These are phyloP conservation scores for Colletotrichum sp. DNA, from an alignment of 2,329 filamentous ascomycete genomes.

Conservation along the genomic window DNA sequence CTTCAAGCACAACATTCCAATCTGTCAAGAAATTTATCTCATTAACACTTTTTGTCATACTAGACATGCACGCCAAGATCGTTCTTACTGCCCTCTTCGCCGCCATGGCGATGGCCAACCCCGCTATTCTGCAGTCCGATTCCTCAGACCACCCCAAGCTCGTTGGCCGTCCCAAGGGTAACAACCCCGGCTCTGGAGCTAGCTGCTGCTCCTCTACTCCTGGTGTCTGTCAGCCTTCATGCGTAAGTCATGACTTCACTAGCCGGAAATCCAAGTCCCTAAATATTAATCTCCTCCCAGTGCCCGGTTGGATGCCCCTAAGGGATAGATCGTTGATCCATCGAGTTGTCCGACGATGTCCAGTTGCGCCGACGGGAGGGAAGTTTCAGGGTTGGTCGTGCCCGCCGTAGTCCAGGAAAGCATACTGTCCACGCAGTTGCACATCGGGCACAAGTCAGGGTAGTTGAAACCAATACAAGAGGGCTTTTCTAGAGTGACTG, in stretches of 20 bases:
- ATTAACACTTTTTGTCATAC: neutral
- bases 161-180: neutral
- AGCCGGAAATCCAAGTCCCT: no score
- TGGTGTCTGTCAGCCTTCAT: neutral
- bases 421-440: no score
- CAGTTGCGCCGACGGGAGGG: no score
- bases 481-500: no score
- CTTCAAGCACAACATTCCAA: neutral
- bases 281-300: fast-evolving
- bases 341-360: no score
- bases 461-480: no score
- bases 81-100: neutral
- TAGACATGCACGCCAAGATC: neutral
- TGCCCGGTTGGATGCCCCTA: neutral
- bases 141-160: neutral
- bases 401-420: no score
- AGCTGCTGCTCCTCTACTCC: neutral
- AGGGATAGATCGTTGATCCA: fast-evolving
- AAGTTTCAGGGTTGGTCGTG: fast-evolving
- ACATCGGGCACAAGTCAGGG: no score
- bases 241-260: neutral
- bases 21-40: fast-evolving
- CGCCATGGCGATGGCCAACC: neutral
- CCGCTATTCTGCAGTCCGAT: neutral
- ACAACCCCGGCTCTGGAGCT: neutral